Evolutionary conservation across 148 eudicot genomes (phyloP).

Genomic region (Diospyros lotus): DNA sequence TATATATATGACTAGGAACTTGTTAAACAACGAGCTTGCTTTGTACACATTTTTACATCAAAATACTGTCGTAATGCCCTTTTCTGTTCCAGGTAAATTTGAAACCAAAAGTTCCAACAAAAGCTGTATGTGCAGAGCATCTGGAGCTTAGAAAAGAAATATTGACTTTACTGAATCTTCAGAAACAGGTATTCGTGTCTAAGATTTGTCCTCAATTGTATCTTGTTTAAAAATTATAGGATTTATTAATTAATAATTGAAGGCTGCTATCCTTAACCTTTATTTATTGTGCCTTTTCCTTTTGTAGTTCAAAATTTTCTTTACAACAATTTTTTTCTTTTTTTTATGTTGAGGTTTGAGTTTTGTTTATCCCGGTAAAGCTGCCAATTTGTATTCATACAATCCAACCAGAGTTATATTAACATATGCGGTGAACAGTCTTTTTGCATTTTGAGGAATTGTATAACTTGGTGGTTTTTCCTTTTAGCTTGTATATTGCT

Average conservation of each 20-base stretch:
- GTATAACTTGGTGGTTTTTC: too few species aligned
- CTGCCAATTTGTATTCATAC: neutral
- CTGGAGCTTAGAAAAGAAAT: slow-evolving; percentile 94
- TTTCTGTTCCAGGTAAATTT: slow-evolving; percentile 59
- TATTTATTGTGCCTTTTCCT: neutral
- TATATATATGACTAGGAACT: neutral
- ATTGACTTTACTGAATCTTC: slow-evolving; percentile 82
- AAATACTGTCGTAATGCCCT: neutral
- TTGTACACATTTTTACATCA: neutral
- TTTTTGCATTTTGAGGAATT: too few species aligned
- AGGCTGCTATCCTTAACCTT: neutral
- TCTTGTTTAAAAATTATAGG: neutral
- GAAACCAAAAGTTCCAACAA: slow-evolving; percentile 96
- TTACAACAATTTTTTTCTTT: neutral
- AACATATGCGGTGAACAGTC: too few species aligned
- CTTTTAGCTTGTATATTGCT: too few species aligned
- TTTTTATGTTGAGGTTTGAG: neutral
- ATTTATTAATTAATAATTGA: neutral
- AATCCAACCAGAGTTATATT: neutral
- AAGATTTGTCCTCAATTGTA: neutral
- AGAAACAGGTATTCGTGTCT: slow-evolving; percentile 66
- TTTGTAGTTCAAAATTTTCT: neutral
- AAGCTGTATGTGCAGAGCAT: slow-evolving; percentile 97
- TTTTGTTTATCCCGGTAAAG: neutral
- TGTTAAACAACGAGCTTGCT: neutral